Percentiles rank a stretch among this genome's conserved stretches.
Evolutionary conservation across 2,329 filamentous ascomycete species (phyloP).

Genomic region (Botrytis fabae): DNA sequence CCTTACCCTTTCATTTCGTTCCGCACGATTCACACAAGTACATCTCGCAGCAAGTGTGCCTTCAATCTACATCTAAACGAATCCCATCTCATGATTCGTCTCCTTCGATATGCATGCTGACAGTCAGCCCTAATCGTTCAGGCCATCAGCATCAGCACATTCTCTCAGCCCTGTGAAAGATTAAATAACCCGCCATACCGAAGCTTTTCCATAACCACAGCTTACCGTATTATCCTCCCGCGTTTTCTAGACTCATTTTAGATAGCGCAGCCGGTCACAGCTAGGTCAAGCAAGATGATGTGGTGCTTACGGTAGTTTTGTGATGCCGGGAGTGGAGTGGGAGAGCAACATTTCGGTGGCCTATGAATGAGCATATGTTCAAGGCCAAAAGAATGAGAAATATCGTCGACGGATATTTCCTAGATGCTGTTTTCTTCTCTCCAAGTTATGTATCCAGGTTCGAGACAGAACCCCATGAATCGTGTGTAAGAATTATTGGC

Average conservation of each 20-base stretch:
- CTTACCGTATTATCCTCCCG: not conserved
- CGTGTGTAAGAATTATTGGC: not conserved
- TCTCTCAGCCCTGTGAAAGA: constrained; percentile 18
- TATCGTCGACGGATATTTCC: not conserved
- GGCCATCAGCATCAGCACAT: constrained; percentile 6
- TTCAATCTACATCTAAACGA: not conserved
- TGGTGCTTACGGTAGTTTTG: constrained; percentile 6
- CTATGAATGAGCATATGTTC: not conserved
- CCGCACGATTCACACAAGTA: not conserved
- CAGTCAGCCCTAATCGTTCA: constrained; percentile 28
- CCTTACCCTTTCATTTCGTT: not conserved
- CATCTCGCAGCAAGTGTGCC: not conserved
- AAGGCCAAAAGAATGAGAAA: not conserved
- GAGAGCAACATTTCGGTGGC: not conserved
- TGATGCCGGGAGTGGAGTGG: not conserved
- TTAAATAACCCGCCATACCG: not conserved
- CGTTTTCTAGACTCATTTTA: not conserved
- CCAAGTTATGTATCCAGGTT: not conserved
- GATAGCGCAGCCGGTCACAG: not conserved
- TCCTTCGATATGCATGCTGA: constrained; percentile 8
- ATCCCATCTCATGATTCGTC: not conserved
- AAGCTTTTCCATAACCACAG: not conserved
- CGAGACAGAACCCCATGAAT: not conserved
- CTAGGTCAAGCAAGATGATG: constrained; percentile 2
- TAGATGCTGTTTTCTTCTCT: not conserved